Base-by-base conservation (phyloP, 306 rosid genomes). In the Vigna mungo region DNA sequence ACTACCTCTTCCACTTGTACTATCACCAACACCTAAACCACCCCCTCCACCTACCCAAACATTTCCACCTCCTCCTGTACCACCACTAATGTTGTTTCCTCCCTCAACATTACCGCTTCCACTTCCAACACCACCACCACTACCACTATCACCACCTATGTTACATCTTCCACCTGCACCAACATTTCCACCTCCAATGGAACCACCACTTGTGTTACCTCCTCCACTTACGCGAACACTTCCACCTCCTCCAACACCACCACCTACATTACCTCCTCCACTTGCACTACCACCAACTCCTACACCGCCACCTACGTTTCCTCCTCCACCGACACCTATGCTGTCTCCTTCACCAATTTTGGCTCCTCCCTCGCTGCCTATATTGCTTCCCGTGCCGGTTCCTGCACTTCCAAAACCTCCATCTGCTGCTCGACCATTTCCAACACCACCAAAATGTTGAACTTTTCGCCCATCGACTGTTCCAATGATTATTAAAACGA, bases 391-490 rank as follows among this genome's bases (percentile, higher is more conserved):
- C 15, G 18, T 71, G 9, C 41, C 46, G 8, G 1, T 54, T 0
- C 34, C 52, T 7, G 1, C 44, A 39, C 44, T 9, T 39, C 44
- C 44, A 6, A 4, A 7, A 3, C 63, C 20, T 34, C 37, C 37
- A 34, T 34, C 37, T 34, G 37, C 7, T 34, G 7, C 6, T 5
- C 37, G 6, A 34, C 37, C 37, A 34, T 34, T 34, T 36, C 41
- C 41, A 5, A 5, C 8, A 6, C 41, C 37, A 25, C 59, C 75
- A 20, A 46, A 75, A 43, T 58, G 36, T 76, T 41, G 63, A 32
- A 49, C 14, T 44, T 61, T 68, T 1, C 78, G 5, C 1, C 63
- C 78, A 5, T 79, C 75, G 61, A 10, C 62, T 41, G 23, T 65
- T 12, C 77, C 80, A 36, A 2, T 1, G 6, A 32, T 3, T 14